Percentiles rank a stretch among this genome's conserved stretches.
Evolutionary conservation across 1,284 basidiomycete species (phyloP).

Genomic region (Mycena sp.): DNA sequence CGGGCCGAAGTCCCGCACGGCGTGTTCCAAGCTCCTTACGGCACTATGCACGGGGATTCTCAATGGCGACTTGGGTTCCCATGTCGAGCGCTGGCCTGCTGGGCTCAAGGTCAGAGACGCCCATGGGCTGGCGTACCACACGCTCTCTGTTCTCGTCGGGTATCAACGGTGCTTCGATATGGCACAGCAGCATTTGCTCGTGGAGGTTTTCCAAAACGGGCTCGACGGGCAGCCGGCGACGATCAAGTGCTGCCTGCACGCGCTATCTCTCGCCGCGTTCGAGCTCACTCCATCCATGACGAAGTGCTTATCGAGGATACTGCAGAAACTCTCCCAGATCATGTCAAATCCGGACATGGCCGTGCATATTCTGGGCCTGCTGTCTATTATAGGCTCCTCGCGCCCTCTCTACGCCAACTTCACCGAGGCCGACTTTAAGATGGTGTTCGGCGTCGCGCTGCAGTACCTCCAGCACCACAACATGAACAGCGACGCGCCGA

Average conservation of each 20-base stretch:
- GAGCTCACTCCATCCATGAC: slow-evolving; percentile 90
- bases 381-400: slow-evolving; percentile 86
- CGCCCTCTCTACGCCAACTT: slow-evolving; percentile 90
- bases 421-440: slow-evolving; percentile 91
- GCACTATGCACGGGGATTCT: slow-evolving; percentile 80
- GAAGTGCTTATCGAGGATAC: slow-evolving; percentile 83
- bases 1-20: slow-evolving; percentile 80
- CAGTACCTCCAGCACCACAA: slow-evolving; percentile 96
- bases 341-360: slow-evolving; percentile 95
- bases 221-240: slow-evolving; percentile 84
- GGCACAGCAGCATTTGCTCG: slow-evolving; percentile 76
- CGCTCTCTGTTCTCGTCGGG: slow-evolving; percentile 89
- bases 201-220: slow-evolving; percentile 88
- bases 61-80: slow-evolving; percentile 66
- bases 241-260: slow-evolving; percentile 93
- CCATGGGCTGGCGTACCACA: slow-evolving; percentile 90
- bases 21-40: slow-evolving; percentile 75
- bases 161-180: slow-evolving; percentile 87
- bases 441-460: slow-evolving; percentile 94
- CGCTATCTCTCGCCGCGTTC: slow-evolving; percentile 89
- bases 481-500: slow-evolving; percentile 66
- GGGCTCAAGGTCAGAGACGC: slow-evolving; percentile 85
- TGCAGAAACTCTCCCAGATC: slow-evolving; percentile 93
- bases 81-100: slow-evolving; percentile 71
- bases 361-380: slow-evolving; percentile 95